phyloP scores from a whole-genome alignment of 331 rosid genomes.

The Acacia concinna region DNA sequence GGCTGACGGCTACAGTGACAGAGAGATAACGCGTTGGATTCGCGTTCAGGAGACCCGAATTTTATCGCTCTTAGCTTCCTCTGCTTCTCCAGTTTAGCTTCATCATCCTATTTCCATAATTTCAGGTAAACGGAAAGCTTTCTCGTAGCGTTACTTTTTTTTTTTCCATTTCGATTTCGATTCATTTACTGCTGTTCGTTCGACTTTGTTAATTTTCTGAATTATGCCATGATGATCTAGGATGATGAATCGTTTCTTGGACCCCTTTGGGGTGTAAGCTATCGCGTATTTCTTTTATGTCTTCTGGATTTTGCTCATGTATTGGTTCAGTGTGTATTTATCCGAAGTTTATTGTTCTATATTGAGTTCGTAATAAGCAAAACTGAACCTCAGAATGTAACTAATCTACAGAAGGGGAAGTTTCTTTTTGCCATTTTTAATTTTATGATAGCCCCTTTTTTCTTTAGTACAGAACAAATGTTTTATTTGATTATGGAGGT shows the following conservation, averaged over 20 bases:
- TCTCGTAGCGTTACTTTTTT: not conserved
- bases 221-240: not conserved
- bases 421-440: not conserved
- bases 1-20: not conserved
- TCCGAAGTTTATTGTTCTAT: not conserved
- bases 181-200: not conserved
- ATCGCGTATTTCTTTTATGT: not conserved
- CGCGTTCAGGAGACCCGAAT: not conserved
- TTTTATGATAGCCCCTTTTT: not conserved
- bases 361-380: not conserved
- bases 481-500: not conserved
- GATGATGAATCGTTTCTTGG: not conserved
- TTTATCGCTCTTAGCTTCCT: not conserved
- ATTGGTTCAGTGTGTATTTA: not conserved
- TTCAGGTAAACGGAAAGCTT: not conserved
- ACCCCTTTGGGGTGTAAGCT: not conserved
- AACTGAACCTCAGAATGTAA: not conserved
- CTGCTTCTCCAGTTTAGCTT: not conserved
- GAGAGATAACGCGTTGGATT: not conserved
- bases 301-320: not conserved
- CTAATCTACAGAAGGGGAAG: not conserved
- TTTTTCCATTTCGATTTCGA: not conserved
- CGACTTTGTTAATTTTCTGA: not conserved
- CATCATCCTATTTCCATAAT: not conserved
- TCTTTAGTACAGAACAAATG: not conserved